phyloP scores from a whole-genome alignment of 495 filamentous ascomycete genomes.

The Penicillium daleae region DNA sequence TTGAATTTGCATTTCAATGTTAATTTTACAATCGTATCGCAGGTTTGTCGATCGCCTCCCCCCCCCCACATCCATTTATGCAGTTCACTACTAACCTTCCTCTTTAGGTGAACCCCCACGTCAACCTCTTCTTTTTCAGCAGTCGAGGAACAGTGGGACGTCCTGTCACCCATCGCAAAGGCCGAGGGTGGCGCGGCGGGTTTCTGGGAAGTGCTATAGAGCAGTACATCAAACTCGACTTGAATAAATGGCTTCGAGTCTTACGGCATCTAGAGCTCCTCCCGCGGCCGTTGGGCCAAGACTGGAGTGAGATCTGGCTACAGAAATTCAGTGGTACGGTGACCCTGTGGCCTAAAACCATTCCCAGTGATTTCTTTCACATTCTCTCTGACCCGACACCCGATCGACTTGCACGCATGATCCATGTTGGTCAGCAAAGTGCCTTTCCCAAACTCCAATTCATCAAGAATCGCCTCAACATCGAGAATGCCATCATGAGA shows the following conservation, averaged over 20 bases:
- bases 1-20: constrained; percentile 97
- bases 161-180: constrained; percentile 91
- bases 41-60: constrained; percentile 44
- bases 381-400: constrained; percentile 83
- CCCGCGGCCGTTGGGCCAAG: constrained; percentile 87
- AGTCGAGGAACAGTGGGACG: constrained; percentile 87
- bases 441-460: constrained; percentile 91
- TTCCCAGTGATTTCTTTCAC: constrained; percentile 75
- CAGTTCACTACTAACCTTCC: constrained; percentile 13
- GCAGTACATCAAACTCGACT: constrained; percentile 91
- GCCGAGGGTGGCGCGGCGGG: constrained; percentile 93
- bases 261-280: constrained; percentile 89
- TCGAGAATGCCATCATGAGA: constrained; percentile 78
- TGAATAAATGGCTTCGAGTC: constrained; percentile 96
- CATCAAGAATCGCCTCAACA: constrained; percentile 79
- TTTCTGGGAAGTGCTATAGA: constrained; percentile 91
- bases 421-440: constrained; percentile 82
- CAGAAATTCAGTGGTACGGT: constrained; percentile 93
- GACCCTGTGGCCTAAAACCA: constrained; percentile 88
- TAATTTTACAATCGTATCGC: constrained; percentile 92
- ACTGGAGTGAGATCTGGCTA: constrained; percentile 95
- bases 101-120: constrained; percentile 82
- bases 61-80: neutral
- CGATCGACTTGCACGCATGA: constrained; percentile 79
- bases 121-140: constrained; percentile 98